Evolutionary conservation across 2,329 filamentous ascomycete species (phyloP), one percentile per base, ranked within the genome.

Genomic region (Neonectria coccinea): DNA sequence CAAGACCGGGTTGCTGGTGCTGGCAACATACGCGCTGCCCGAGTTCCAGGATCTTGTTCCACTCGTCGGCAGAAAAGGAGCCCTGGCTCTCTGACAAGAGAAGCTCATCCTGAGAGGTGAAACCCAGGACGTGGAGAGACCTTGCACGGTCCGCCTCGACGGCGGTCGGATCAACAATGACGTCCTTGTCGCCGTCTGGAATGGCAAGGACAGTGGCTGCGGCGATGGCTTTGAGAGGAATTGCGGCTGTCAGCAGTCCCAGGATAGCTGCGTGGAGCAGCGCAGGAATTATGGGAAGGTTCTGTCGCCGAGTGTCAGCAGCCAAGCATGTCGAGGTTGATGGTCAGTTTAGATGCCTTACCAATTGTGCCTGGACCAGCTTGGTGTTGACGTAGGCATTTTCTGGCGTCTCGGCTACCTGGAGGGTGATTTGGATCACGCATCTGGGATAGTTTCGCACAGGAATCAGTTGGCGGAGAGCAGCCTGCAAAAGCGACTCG

Each of bases 41-140:
- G 48, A 84, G 81, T 66, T 89, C 85, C 68, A 89, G 88, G 18
- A 92, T 87, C 47, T 85, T 81, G 60, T 93, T 88, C 93, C 94
- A 97, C 67, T 91, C 89, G 14, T 88, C 84, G 69, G 92, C 83
- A 51, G 88, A 87, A 75, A 97, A 98, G 4, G 81, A 80, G 1
- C 95, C 95, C 73, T 95, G 89, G 73, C 93, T 97, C 79, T 97
- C 92, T 36, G 88, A 89, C 45, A 97, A 79, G 22, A 97, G 80
- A 56, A 97, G 81, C 64, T 92, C 89, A 9, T 90, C 87, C 56
- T 88, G 83, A 1, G 90, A 89, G n/a, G 90, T 91, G 76, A 96
- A 97, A 6, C 89, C 91, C 62, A 97, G 84, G n/a, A 92, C 92
- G 76, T 97, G 95, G 22, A 92, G 80, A 5, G 93, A 97, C 59